These are phyloP conservation scores for Saccharomycopsis vini DNA, from an alignment of 805 yeast genomes.

Conservation along the genomic window DNA sequence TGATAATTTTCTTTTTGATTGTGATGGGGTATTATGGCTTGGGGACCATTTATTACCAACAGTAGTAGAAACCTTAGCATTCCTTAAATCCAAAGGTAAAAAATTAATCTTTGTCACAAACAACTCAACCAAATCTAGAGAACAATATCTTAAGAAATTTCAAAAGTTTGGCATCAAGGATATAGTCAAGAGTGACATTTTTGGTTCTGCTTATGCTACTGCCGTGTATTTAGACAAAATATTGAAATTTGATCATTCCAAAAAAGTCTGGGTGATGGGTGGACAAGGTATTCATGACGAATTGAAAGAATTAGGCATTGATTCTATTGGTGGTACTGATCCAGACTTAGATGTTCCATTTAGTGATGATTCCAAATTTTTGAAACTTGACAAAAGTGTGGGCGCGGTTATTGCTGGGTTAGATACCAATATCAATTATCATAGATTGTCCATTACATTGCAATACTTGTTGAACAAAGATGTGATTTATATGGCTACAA, in stretches of 20 bases:
- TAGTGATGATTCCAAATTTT: slow-evolving; percentile 44
- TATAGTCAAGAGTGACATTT: slow-evolving; percentile 54
- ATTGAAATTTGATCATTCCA: slow-evolving; percentile 56
- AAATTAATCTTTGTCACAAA: slow-evolving; percentile 85
- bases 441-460: slow-evolving; percentile 70
- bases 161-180: slow-evolving; percentile 38
- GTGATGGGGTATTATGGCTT: slow-evolving; percentile 96
- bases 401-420: slow-evolving; percentile 89
- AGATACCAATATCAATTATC: slow-evolving; percentile 68
- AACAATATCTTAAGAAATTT: slow-evolving; percentile 69
- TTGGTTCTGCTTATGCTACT: slow-evolving; percentile 87
- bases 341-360: slow-evolving; percentile 46
- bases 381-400: slow-evolving; percentile 59
- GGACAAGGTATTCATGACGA: slow-evolving; percentile 82
- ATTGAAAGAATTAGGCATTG: slow-evolving; percentile 62
- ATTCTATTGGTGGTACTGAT: slow-evolving; percentile 77
- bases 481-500: slow-evolving; percentile 80
- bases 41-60: slow-evolving; percentile 76
- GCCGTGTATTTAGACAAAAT: slow-evolving; percentile 79
- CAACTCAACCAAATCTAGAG: slow-evolving; percentile 86
- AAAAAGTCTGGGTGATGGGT: slow-evolving; percentile 83
- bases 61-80: slow-evolving; percentile 63
- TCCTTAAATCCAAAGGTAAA: slow-evolving; percentile 48
- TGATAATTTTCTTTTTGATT: slow-evolving; percentile 88
- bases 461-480: slow-evolving; percentile 63